A percentile compares a stretch with the other conserved stretches of the same genome.
Evolutionary conservation across 345 rosid species (phyloP).

Genomic region (Gossypium sturtianum): DNA sequence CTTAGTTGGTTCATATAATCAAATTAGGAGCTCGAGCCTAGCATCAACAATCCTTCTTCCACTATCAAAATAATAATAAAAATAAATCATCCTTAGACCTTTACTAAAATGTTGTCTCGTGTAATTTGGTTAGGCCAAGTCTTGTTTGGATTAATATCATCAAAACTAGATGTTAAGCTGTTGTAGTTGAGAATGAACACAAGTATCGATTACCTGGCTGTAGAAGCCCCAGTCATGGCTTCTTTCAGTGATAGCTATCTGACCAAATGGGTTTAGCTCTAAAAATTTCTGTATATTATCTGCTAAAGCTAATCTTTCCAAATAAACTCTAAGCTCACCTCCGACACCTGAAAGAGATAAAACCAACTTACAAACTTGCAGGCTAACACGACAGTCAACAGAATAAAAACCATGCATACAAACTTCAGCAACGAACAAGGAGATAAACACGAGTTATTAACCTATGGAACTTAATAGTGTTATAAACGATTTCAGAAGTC

Average conservation of each 20-base stretch:
- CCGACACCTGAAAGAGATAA: constrained; percentile 39
- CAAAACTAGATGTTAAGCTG: background rate
- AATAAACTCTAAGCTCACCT: constrained; percentile 63
- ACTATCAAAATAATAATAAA: too few species aligned
- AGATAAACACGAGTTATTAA: background rate
- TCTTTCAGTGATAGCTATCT: constrained; percentile 50
- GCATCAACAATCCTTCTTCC: background rate
- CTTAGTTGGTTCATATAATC: background rate
- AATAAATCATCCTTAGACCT: background rate
- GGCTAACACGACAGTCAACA: background rate
- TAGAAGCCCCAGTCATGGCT: constrained; percentile 64
- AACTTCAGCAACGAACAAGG: background rate
- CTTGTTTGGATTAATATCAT: background rate
- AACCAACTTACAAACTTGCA: background rate
- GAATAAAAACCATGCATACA: background rate
- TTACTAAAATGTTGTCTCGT: background rate
- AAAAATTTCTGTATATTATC: constrained; percentile 54
- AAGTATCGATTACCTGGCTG: constrained; percentile 21
- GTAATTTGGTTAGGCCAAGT: background rate
- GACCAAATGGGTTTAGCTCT: constrained; percentile 65
- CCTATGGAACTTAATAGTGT: background rate
- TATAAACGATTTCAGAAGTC: background rate
- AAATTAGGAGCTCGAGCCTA: background rate
- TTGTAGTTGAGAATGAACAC: background rate
- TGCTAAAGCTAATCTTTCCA: constrained; percentile 50